Conservation (phyloP, 352 stramenopile species). For the Globisporangium spiculum region DNA sequence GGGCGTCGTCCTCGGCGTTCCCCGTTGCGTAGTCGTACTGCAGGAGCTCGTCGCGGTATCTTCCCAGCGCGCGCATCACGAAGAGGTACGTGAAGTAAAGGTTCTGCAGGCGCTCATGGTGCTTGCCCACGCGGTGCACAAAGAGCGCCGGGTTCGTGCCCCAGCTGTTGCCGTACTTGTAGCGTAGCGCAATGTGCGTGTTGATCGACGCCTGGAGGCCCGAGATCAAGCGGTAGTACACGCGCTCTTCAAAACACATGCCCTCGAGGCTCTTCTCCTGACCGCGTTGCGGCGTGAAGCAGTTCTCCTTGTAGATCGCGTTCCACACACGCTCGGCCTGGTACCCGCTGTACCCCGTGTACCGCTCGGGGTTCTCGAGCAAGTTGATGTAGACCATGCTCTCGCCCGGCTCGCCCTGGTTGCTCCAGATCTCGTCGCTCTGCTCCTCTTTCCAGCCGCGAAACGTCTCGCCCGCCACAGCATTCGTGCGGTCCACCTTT, state of each 20-base stretch:
- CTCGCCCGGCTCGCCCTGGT: constrained; percentile 54
- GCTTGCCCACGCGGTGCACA: constrained; percentile 87
- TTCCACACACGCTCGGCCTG: constrained; percentile 93
- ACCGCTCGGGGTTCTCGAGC: constrained; percentile 96
- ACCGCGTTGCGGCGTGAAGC: constrained; percentile 65
- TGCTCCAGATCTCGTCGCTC: constrained; percentile 55
- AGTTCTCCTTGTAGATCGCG: constrained; percentile 98
- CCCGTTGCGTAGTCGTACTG: constrained; percentile 95
- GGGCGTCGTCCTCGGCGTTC: constrained; percentile 84
- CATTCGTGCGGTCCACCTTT: constrained; percentile 73
- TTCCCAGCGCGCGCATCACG: constrained; percentile 93
- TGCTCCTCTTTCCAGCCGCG: constrained; percentile 61
- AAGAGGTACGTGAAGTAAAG: constrained; percentile 99
- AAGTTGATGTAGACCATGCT: constrained; percentile 94
- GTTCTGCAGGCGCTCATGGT: constrained; percentile 96
- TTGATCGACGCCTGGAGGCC: constrained; percentile 96
- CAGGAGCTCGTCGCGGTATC: constrained; percentile 91
- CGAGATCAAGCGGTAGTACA: constrained; percentile 96
- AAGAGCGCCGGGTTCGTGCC: constrained; percentile 76
- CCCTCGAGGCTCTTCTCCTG: constrained; percentile 61
- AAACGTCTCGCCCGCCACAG: constrained; percentile 57
- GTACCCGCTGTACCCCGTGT: constrained; percentile 96
- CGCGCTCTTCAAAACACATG: constrained; percentile 93
- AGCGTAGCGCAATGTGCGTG: constrained; percentile 90
- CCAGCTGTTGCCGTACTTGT: constrained; percentile 73